Base-by-base conservation (phyloP, 176 grass and related monocot genomes). In the Pontederia crassipes region DNA sequence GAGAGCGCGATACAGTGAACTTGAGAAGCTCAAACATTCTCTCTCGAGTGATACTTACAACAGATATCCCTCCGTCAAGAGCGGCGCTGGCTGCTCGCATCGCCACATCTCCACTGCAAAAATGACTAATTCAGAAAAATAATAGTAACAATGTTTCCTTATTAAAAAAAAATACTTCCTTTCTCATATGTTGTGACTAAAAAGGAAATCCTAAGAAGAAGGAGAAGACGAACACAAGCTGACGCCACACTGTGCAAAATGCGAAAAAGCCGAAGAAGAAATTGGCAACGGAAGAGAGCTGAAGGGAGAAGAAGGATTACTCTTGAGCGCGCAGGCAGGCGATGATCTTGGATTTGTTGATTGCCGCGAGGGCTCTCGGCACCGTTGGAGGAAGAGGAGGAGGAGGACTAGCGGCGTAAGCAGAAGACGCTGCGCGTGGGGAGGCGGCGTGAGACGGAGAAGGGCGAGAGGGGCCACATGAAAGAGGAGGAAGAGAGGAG, bases 51-150 rank as follows among this genome's bases (percentile, higher is more conserved):
- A 12, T 28, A 81, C 91, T 86, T 71, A 90, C 90, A 74, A 95
- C 86, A 18, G 90, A 86, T 61, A 90, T 40, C 40, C 86, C 86
- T 11, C 91, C 86, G 8, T 57, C 67, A 14, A 90, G 77, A 47
- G 86, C 90, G 52, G 86, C 83, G 28, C 64, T 59, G 27, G 90
- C 90, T 26, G 90, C 90, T 65, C 79, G 72, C 80, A 84, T 66
- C 24, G 83, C 86, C 57, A 66, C 79, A 69, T 82, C 65, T 11
- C 68, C 62, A 28, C 90, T 90, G 74, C 73, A 64, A 70, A 74
- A 61, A 12, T 60, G 49, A 12, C 46, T 2, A 17, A 8, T 9
- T 16, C 9, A 32, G 2, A 18, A 32, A 72, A 72, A 28, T 17
- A 11, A 48, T 59, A 11, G 17, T 50, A n/a, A 24, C 47, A 13